Base-by-base conservation (phyloP, 1,139 yeast genomes). In the Sugiyamaella japonica region DNA sequence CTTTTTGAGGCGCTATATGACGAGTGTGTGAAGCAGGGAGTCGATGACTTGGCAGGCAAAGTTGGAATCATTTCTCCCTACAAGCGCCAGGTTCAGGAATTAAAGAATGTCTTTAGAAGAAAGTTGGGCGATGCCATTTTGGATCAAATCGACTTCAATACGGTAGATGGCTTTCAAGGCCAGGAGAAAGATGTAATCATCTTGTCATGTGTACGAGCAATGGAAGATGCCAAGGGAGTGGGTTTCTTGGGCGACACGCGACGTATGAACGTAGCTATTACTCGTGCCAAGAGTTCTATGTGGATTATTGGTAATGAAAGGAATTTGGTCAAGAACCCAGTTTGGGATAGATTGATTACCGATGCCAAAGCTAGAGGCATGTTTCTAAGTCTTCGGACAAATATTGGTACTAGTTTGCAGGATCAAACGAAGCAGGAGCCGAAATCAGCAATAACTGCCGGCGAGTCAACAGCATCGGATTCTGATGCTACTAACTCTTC, bases 141-240 rank as follows among this genome's bases (percentile, higher is more conserved):
- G 25, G 77, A 80, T 34, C 85, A 82, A 57, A 82, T 95, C 51
- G 96, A 89, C 67, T 90, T 95, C 73, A 90, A 91, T 65, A 90
- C 99, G 0, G 93, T 93, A 55, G 99, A 93, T 76, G 99, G 99
- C 1, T 93, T 90, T 68, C 99, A 93, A 75, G 99, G 99, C 63
- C 98, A 93, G 70, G 99, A 93, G 68, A 93, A 91, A 69, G 98
- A 93, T 62, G 84, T 95, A 52, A 89, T 93, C 59, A 82, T 93
- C 46, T 84, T 93, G 77, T 90, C 98, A 0, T 91, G 98, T 81
- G 99, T 95, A 7, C 80, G 99, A 66, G 96, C 97, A 2, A 83
- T 82, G 66, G 82, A 79, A 13, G 70, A 68, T 8, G 59, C 63
- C 12, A 67, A 71, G 4, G 82, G 89, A 53, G 93, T 91, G 59